These are phyloP conservation scores for Hortaea sp. DNA, from an alignment of 2,329 filamentous ascomycete genomes.

Conservation along the genomic window DNA sequence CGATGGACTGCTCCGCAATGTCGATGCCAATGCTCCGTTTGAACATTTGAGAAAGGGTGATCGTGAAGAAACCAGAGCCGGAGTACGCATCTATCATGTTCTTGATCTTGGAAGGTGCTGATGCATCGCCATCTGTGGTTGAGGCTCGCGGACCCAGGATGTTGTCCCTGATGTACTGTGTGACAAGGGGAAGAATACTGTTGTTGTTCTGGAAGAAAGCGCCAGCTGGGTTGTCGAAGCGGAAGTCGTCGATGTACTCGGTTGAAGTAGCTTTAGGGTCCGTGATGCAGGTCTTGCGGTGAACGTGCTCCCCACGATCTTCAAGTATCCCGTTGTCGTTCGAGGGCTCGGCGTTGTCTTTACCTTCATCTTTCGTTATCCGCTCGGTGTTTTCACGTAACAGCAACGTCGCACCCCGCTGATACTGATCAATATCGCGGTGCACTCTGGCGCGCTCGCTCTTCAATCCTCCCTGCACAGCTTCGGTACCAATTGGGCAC, in stretches of 20 bases:
- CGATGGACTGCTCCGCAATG: constrained; percentile 69
- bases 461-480: constrained; percentile 68
- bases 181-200: constrained; percentile 82
- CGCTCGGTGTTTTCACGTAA: constrained; percentile 76
- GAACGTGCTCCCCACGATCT: constrained; percentile 51
- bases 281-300: constrained; percentile 82
- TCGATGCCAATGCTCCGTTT: constrained; percentile 77
- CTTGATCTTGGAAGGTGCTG: constrained; percentile 46
- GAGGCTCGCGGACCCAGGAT: constrained; percentile 46
- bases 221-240: constrained; percentile 84
- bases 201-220: constrained; percentile 99
- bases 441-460: constrained; percentile 68
- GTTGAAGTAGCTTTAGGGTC: constrained; percentile 72
- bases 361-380: constrained; percentile 37
- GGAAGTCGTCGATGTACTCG: constrained; percentile 77
- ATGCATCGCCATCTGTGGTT: constrained; percentile 19
- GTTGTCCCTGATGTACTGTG: constrained; percentile 71
- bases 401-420: constrained; percentile 75
- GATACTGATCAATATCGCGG: constrained; percentile 60
- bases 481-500: constrained; percentile 86
- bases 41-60: constrained; percentile 80
- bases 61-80: constrained; percentile 92
- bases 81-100: constrained; percentile 97
- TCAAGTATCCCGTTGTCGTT: constrained; percentile 41
- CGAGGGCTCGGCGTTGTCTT: constrained; percentile 11